Evolutionary conservation across 1,139 yeast genomes (phyloP), one percentile per base, ranked within the genome.

Genomic region (Kurtzmaniella natalensis): DNA sequence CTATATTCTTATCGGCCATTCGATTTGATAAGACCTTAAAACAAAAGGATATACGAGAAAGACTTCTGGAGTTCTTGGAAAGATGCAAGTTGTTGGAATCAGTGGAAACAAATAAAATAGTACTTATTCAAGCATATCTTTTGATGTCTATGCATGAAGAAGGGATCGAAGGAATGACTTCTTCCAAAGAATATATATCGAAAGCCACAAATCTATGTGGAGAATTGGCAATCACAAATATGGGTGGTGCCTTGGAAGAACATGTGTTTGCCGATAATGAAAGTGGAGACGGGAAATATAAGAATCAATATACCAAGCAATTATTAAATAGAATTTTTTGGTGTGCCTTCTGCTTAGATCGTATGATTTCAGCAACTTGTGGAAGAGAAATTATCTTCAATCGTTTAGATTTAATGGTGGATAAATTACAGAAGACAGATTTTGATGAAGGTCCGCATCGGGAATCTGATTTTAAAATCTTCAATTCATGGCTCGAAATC

Each of bases 131-230:
- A 36, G 30, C 58, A 2, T 55, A 39, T 30, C 35, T 55, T 18
- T 37, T 57, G 22, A 33, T 56, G 32, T 50, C 57, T 24, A 41
- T 47, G 7, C 57, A 57, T 22, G 62, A 57, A 37, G 61, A 57
- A 34, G 53, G 57, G 4, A 46, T 55, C 3, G 44, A 52, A 26
- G 61, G 61, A 1, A 44, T 59, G 1, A 44, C 47, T 6, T 31
- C 40, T 3, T 45, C 61, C 1, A 45, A 55, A 27, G 51, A 47
- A 24, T 51, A 47, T 20, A 36, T 52, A 8, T 37, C 48, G 5
- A 50, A 46, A 30, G 60, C 60, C 1, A 45, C 55, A n/a, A 45
- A 41, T 21, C 34, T 56, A 29, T 48, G 58, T 30, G 56, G 48
- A 20, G 61, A 54, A 29, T 36, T 55, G 11, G 57, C 51, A 1